Percentiles rank a stretch among this genome's conserved stretches.
Conservation (phyloP, 441 rosid genomes). For the Arabidopsis hybrid region DNA sequence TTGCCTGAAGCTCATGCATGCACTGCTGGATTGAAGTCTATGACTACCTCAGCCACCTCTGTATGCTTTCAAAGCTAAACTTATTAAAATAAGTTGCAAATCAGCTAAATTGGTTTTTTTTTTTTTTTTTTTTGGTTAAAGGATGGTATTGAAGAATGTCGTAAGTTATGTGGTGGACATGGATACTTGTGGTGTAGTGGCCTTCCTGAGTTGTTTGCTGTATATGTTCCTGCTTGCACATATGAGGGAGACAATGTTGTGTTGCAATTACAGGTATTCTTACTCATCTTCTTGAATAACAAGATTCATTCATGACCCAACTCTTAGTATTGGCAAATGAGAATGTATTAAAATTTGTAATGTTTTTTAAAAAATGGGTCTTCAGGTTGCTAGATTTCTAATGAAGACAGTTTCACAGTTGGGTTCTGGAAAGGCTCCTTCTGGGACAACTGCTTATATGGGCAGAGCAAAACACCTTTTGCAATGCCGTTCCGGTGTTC, state of each 20-base stretch:
- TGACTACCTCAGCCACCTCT: constrained; percentile 84
- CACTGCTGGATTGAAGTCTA: constrained; percentile 91
- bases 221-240: constrained; percentile 84
- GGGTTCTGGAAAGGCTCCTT: constrained; percentile 62
- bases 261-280: constrained; percentile 72
- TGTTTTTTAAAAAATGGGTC: background rate
- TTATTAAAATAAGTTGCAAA: background rate
- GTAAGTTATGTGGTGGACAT: constrained; percentile 94
- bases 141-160: constrained; percentile 87
- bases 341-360: background rate
- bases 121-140: background rate
- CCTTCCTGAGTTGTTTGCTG: constrained; percentile 86
- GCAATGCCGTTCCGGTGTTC: constrained; percentile 61
- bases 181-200: constrained; percentile 88
- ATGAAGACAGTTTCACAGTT: constrained; percentile 82
- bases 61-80: constrained; percentile 31
- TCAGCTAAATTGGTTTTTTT: background rate
- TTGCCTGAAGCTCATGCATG: constrained; percentile 92
- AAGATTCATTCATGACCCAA: background rate
- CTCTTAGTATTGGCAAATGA: background rate
- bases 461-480: constrained; percentile 65
- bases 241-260: constrained; percentile 92
- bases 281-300: background rate
- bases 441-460: constrained; percentile 82
- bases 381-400: constrained; percentile 85